Percentiles rank a stretch among this genome's conserved stretches.
Conservation (phyloP, 2,329 filamentous ascomycete genomes). For the Colletotrichum orbiculare region DNA sequence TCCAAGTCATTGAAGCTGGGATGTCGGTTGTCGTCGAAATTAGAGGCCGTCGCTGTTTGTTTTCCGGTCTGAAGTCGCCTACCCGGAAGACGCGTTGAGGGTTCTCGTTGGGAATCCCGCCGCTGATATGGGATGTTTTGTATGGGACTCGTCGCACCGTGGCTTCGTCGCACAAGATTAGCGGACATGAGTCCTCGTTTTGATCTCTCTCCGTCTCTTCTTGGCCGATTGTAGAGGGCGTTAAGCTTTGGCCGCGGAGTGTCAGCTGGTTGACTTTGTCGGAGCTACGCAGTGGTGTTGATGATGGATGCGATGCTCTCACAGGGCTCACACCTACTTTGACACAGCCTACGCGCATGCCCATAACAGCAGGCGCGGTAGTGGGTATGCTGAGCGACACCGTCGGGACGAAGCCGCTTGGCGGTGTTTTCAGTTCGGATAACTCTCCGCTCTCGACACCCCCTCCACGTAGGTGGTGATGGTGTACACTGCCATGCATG, state of each 20-base stretch:
- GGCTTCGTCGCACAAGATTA: slow-evolving; percentile 32
- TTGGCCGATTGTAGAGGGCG: slow-evolving; percentile 29
- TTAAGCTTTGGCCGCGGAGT: slow-evolving; percentile 31
- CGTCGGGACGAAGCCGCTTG: slow-evolving; percentile 33
- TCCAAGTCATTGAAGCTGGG: slow-evolving; percentile 27
- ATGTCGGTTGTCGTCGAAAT: slow-evolving; percentile 11
- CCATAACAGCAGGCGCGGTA: slow-evolving; percentile 19
- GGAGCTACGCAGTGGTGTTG: slow-evolving; percentile 6
- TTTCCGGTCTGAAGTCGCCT: neutral
- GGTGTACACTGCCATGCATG: slow-evolving; percentile 9
- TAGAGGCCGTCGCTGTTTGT: neutral
- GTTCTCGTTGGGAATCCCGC: slow-evolving; percentile 7
- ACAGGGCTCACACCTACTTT: slow-evolving; percentile 12
- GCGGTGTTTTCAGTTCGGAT: slow-evolving; percentile 30
- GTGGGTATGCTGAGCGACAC: neutral
- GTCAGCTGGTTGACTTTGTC: slow-evolving; percentile 10
- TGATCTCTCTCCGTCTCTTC: slow-evolving; percentile 21
- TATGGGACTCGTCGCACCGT: slow-evolving; percentile 22
- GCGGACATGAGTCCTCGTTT: slow-evolving; percentile 34
- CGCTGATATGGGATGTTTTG: neutral
- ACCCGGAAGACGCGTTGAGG: neutral
- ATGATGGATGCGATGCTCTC: slow-evolving; percentile 27
- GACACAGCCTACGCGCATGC: slow-evolving; percentile 11
- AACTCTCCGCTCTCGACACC: slow-evolving; percentile 30
- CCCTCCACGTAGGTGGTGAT: neutral